A percentile compares a stretch with the other conserved stretches of the same genome.
Conservation (phyloP, 176 grass and related monocot genomes). For the Chloris gayana region DNA sequence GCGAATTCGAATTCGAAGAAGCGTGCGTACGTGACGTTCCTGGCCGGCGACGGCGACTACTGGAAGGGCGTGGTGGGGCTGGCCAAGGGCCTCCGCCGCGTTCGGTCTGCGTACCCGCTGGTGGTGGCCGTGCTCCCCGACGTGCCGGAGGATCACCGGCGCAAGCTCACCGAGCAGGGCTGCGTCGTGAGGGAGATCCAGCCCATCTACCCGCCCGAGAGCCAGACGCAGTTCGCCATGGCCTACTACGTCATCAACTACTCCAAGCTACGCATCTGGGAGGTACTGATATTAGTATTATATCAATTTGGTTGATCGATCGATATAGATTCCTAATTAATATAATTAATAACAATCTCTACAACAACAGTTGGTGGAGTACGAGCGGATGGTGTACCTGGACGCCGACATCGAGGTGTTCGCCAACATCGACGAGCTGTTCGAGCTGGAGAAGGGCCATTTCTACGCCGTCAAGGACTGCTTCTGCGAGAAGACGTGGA, state of each 20-base stretch:
- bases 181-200: conserved; percentile 82
- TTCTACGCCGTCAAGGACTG: conserved; percentile 97
- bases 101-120: conserved; percentile 54
- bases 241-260: conserved; percentile 94
- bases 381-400: conserved; percentile 82
- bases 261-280: conserved; percentile 97
- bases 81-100: conserved; percentile 79
- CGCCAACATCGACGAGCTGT: conserved; percentile 84
- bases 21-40: conserved; percentile 73
- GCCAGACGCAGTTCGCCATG: conserved; percentile 93
- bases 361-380: conserved; percentile 93
- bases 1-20: background rate
- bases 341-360: too few relatives aligned
- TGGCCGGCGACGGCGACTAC: conserved; percentile 84
- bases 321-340: too few relatives aligned
- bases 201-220: conserved; percentile 83
- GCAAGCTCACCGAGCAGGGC: conserved; percentile 62
- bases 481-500: conserved; percentile 97
- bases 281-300: too few relatives aligned
- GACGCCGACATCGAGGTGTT: conserved; percentile 91
- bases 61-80: conserved; percentile 81
- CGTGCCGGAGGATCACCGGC: conserved; percentile 75
- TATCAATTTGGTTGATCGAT: too few relatives aligned
- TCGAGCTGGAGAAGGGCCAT: conserved; percentile 62
- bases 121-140: conserved; percentile 81